These are phyloP conservation scores for Avena sativa DNA, from an alignment of 176 grass and related monocot species.

Conservation along the genomic window DNA sequence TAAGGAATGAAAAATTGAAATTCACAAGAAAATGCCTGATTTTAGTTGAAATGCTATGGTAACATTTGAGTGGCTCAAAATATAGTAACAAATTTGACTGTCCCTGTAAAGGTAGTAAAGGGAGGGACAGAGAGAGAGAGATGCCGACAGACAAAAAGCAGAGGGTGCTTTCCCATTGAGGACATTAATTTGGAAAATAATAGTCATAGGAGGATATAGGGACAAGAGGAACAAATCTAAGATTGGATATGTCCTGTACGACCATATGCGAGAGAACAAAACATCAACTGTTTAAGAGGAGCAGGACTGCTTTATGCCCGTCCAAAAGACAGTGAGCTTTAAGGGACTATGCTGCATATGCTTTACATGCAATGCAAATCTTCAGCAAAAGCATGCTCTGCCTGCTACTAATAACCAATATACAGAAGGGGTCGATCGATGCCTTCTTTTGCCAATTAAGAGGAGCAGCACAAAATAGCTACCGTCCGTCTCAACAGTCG, in stretches of 20 bases:
- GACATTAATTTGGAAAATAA: constrained; percentile 3
- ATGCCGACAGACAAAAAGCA: background rate
- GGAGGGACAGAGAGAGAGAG: background rate
- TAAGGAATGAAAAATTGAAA: too few relatives aligned
- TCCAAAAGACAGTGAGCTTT: constrained; percentile 47
- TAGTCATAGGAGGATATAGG: constrained; percentile 15
- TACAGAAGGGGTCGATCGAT: too few relatives aligned
- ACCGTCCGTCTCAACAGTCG: too few relatives aligned
- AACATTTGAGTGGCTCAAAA: too few relatives aligned
- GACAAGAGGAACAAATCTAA: constrained; percentile 8
- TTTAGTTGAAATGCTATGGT: too few relatives aligned
- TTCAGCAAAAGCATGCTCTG: background rate
- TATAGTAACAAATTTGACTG: too few relatives aligned
- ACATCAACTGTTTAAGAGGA: background rate
- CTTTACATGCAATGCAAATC: constrained; percentile 29
- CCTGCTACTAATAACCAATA: background rate
- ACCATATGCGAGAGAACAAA: constrained; percentile 28
- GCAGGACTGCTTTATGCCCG: constrained; percentile 4
- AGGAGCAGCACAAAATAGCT: too few relatives aligned
- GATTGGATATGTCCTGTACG: constrained; percentile 31
- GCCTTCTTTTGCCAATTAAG: constrained; percentile 3
- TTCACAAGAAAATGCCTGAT: too few relatives aligned
- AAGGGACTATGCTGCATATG: background rate
- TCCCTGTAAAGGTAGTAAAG: too few relatives aligned
- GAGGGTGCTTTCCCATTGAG: background rate